Evolutionary conservation across 75 land plant genomes (phyloP).

Genomic region (Cupressus sempervirens): DNA sequence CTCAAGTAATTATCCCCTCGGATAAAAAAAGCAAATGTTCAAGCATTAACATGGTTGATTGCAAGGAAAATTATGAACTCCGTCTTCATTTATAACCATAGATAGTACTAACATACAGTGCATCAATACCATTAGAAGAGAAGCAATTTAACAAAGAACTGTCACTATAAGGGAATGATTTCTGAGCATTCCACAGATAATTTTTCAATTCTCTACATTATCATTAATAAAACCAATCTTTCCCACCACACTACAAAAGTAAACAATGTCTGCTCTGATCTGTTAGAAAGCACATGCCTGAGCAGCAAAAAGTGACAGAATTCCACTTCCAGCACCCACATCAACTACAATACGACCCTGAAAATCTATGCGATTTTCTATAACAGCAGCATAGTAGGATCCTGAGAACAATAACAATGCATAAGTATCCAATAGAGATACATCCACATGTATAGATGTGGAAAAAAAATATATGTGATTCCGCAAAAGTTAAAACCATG

Average conservation of each 20-base stretch:
- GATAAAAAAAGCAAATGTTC: no score
- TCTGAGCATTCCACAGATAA: not conserved
- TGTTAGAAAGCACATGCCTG: slow-evolving; percentile 46
- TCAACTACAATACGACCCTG: slow-evolving; percentile 88
- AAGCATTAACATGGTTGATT: no score
- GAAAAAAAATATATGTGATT: not conserved
- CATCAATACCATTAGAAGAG: not conserved
- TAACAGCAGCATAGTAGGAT: slow-evolving; percentile 90
- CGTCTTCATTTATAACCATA: not conserved
- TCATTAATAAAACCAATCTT: not conserved
- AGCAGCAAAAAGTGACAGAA: slow-evolving; percentile 96
- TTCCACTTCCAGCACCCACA: slow-evolving; percentile 99
- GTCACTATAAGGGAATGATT: not conserved
- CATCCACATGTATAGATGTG: not conserved
- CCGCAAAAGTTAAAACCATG: not conserved
- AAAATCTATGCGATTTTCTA: slow-evolving; percentile 82
- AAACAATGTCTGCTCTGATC: not conserved
- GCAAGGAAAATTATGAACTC: not conserved
- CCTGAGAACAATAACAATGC: slow-evolving; percentile 42
- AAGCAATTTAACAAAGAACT: not conserved
- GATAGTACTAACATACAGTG: not conserved
- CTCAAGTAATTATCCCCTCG: no score
- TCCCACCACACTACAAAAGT: not conserved
- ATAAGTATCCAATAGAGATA: slow-evolving; percentile 3
- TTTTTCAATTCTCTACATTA: not conserved